These are phyloP conservation scores for Aspergillaceae sp. DNA, from an alignment of 2,329 filamentous ascomycete species.

Conservation along the genomic window DNA sequence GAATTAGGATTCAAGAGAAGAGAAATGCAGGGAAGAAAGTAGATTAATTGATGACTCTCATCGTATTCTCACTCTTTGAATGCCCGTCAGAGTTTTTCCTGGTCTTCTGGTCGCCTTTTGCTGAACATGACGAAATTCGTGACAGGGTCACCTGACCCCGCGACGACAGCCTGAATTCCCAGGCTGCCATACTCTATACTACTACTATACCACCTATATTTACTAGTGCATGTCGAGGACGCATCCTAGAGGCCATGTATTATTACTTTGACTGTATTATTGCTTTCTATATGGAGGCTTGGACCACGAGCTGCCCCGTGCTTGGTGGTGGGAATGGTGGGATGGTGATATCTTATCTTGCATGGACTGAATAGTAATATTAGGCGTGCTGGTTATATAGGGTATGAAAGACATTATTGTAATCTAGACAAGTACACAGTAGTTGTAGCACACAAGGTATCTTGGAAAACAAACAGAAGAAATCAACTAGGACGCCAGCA, in stretches of 20 bases:
- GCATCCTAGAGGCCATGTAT: neutral
- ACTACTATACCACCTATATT: too few species aligned
- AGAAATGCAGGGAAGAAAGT: neutral
- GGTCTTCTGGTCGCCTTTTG: neutral
- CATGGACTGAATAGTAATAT: neutral
- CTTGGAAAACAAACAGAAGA: neutral
- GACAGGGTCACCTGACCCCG: too few species aligned
- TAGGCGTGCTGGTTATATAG: too few species aligned
- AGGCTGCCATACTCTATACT: too few species aligned
- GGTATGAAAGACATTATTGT: too few species aligned
- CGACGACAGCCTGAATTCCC: too few species aligned
- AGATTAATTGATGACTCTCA: neutral
- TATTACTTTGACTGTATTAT: neutral
- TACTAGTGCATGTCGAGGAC: too few species aligned
- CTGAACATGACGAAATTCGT: neutral
- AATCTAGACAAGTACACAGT: too few species aligned
- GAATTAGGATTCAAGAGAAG: neutral
- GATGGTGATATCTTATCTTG: neutral
- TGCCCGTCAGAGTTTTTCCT: neutral
- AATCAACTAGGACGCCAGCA: too few species aligned
- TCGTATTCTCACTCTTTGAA: neutral
- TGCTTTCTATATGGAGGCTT: neutral
- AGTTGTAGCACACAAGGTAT: neutral
- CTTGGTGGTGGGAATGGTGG: neutral
- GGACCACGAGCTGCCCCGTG: constrained; percentile 7